Conservation (phyloP, 1,139 yeast species). For the Magnusiomyces sp. region DNA sequence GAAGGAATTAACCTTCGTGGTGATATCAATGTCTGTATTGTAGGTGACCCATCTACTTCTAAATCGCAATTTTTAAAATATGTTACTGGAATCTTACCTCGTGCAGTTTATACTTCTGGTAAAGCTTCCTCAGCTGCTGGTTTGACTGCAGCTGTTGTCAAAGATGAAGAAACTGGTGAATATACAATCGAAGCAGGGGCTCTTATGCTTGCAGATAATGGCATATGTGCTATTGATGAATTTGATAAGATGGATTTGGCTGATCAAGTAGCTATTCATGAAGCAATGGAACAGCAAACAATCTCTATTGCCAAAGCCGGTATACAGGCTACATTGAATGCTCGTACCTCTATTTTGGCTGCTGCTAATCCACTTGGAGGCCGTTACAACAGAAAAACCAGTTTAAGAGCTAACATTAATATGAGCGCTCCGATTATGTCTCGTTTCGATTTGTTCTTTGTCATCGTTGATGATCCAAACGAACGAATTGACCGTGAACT, state of each 20-base stretch:
- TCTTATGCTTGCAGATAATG: constrained; percentile 95
- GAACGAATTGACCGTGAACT: constrained; percentile 82
- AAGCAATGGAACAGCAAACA: constrained; percentile 99
- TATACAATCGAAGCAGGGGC: constrained; percentile 99
- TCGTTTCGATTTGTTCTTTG: constrained; percentile 92
- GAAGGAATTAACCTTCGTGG: constrained; percentile 97
- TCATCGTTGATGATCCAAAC: constrained; percentile 89
- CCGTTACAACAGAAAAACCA: constrained; percentile 78
- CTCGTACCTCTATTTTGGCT: constrained; percentile 90
- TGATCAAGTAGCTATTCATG: constrained; percentile 98
- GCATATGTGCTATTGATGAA: constrained; percentile 97
- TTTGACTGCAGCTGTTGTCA: constrained; percentile 94
- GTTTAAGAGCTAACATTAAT: constrained; percentile 77
- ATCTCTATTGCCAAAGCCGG: constrained; percentile 98
- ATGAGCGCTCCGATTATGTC: constrained; percentile 99
- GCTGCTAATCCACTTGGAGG: constrained; percentile 98
- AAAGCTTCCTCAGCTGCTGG: constrained; percentile 99
- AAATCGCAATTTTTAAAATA: constrained; percentile 94
- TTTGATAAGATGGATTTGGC: constrained; percentile 94
- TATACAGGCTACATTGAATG: constrained; percentile 93
- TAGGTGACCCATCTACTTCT: constrained; percentile 98
- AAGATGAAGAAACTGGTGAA: constrained; percentile 96
- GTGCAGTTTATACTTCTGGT: constrained; percentile 96
- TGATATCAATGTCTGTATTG: constrained; percentile 92
- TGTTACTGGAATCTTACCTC: constrained; percentile 83